Evolutionary conservation across 78 protist genomes (phyloP).

Genomic region (Thecamonas trahens): DNA sequence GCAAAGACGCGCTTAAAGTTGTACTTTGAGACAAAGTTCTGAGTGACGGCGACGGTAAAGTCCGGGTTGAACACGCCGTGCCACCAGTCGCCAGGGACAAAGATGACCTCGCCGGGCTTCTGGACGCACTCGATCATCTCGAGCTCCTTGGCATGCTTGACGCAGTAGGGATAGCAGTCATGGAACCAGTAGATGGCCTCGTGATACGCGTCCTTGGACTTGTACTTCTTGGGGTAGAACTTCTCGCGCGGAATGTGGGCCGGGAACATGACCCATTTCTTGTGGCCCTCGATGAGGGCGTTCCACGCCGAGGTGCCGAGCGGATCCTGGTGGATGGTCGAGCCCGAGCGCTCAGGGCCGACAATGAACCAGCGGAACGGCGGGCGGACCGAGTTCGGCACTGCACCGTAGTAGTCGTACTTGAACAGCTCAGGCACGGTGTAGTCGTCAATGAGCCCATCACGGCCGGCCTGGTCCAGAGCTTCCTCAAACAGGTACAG

Average conservation of each 20-base stretch:
- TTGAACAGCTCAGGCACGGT: too few species aligned
- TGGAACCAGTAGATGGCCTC: too few species aligned
- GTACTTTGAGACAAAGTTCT: slow-evolving; percentile 23
- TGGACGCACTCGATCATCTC: slow-evolving; percentile 17
- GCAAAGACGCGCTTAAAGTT: slow-evolving; percentile 2
- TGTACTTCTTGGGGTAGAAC: too few species aligned
- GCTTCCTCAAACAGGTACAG: too few species aligned
- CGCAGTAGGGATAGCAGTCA: too few species aligned
- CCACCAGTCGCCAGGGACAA: slow-evolving; percentile 70
- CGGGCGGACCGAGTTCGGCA: too few species aligned
- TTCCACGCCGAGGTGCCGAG: slow-evolving; percentile 56
- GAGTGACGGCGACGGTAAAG: slow-evolving; percentile 48
- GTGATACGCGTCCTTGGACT: too few species aligned
- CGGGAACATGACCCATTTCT: slow-evolving; percentile 49
- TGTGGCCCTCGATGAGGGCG: slow-evolving; percentile 32
- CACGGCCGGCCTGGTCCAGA: too few species aligned
- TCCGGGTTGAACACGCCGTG: slow-evolving; percentile 46
- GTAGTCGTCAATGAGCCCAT: too few species aligned
- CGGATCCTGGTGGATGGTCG: slow-evolving; percentile 52
- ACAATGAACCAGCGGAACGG: slow-evolving; percentile 35
- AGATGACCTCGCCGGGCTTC: slow-evolving; percentile 51
- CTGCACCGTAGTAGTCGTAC: too few species aligned
- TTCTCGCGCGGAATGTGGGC: slow-evolving; percentile 28
- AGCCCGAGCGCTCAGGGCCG: slow-evolving; percentile 46
- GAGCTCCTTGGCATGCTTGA: too few species aligned